Evolutionary conservation across 2,329 filamentous ascomycete genomes (phyloP).

Genomic region (Aquanectria penicillioides): DNA sequence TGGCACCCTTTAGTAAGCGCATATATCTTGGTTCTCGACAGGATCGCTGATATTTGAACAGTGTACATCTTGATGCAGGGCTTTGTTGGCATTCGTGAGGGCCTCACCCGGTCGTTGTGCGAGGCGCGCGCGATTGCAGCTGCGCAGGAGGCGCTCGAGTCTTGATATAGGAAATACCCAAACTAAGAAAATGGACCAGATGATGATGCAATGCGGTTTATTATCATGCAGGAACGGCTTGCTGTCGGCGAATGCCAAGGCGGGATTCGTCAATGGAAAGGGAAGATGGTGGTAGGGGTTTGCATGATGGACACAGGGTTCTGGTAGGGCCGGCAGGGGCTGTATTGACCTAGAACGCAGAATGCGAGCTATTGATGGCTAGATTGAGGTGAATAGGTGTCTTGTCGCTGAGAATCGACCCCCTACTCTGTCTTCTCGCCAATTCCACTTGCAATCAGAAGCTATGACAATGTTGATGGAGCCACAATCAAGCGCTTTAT

Average conservation of each 20-base stretch:
- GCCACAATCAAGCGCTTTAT: too few species aligned
- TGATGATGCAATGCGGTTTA: too few species aligned
- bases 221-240: too few species aligned
- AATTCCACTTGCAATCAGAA: too few species aligned
- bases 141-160: slow-evolving; percentile 24
- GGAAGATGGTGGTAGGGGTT: background rate
- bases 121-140: slow-evolving; percentile 38
- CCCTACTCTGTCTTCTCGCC: too few species aligned
- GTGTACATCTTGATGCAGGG: slow-evolving; percentile 62
- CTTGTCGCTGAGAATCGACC: too few species aligned
- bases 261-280: too few species aligned
- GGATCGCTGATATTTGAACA: slow-evolving; percentile 39
- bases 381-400: too few species aligned
- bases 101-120: slow-evolving; percentile 42
- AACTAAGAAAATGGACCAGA: background rate
- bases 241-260: too few species aligned
- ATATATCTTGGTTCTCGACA: slow-evolving; percentile 2
- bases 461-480: too few species aligned
- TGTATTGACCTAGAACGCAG: background rate
- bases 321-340: background rate
- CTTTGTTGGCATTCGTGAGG: slow-evolving; percentile 60
- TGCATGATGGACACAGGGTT: background rate
- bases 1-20: slow-evolving; percentile 59
- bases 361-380: background rate
- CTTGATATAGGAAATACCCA: too few species aligned